Evolutionary conservation across 768 basidiomycete species (phyloP), one percentile per base, ranked within the genome.

Genomic region (Tylopilus sp.): DNA sequence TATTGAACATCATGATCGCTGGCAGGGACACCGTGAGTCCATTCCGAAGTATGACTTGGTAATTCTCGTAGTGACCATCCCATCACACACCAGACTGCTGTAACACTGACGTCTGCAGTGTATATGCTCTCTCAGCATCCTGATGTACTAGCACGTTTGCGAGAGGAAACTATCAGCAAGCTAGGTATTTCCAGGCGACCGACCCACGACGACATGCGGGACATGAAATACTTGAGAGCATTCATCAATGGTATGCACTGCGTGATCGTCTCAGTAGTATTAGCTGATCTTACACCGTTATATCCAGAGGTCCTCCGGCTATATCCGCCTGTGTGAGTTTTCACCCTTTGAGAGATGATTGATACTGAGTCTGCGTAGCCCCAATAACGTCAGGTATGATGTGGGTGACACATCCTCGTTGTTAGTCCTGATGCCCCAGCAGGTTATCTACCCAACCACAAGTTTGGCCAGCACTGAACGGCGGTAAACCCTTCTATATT

Each of bases 201-300:
- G 4, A 76, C 76, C 3, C 78, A 77, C 60, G 78, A 82, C 40
- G 78, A 83, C 55, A 76, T 86, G 56, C 72, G 72, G 25, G 79
- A 81, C 5, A 82, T 86, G 80, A 84, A 80, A 62, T 86, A 79
- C 55, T 64, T 86, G 16, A 72, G 82, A 24, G 85, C 85, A 1
- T 81, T 86, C 22, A 77, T 86, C 45, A 85, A 86, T 55, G 84
- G 84, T 83, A 22, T 13, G 69, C 48, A 4, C 34, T 7, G 34
- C 47, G 10, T n/a, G 31, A 38, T 26, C 17, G 17, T 38, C 22
- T 22, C n/a, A 4, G 12, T 7, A 3, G 30, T 31, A 11, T 42
- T 10, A 13, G 33, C 48, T 49, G 9, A 67, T 50, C 26, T 26
- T 3, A 37, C 40, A 6, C 19, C 1, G 10, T 28, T 25, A 10